These are phyloP conservation scores for Exophiala lecanii-corni DNA, from an alignment of 2,329 filamentous ascomycete genomes.

Conservation along the genomic window DNA sequence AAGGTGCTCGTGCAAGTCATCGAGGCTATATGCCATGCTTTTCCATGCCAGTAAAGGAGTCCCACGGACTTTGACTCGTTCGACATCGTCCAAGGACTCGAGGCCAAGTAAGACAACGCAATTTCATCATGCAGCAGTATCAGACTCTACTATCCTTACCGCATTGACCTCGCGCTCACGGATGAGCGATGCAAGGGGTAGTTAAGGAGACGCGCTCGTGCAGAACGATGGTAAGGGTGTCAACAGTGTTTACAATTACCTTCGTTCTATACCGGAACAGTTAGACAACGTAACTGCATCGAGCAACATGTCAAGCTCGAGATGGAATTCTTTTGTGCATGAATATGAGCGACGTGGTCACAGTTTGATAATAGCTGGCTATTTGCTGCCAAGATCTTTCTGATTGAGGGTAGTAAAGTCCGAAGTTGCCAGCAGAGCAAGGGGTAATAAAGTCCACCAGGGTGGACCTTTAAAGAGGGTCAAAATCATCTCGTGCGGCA, in stretches of 20 bases:
- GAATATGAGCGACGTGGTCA: too few species aligned
- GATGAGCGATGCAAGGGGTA: slow-evolving; percentile 18
- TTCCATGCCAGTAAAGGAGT: slow-evolving; percentile 6
- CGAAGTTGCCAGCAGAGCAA: too few species aligned
- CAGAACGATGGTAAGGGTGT: background rate
- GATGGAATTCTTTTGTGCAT: too few species aligned
- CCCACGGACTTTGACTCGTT: slow-evolving; percentile 12
- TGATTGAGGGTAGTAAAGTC: too few species aligned
- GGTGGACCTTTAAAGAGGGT: slow-evolving; percentile 34
- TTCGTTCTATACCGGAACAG: too few species aligned
- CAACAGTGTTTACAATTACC: too few species aligned
- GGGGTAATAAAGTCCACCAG: too few species aligned
- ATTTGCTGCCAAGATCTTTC: too few species aligned
- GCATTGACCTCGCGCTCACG: slow-evolving; percentile 13
- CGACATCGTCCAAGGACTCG: slow-evolving; percentile 15
- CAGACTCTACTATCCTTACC: slow-evolving; percentile 19
- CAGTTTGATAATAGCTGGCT: too few species aligned
- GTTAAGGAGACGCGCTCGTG: background rate
- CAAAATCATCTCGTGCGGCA: slow-evolving; percentile 57
- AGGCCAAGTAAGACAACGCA: slow-evolving; percentile 21
- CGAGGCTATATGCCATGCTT: background rate
- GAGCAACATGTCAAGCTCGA: too few species aligned
- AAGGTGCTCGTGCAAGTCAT: slow-evolving; percentile 16
- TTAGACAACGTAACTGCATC: too few species aligned
- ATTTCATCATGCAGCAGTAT: slow-evolving; percentile 12